Evolutionary conservation across 495 filamentous ascomycete genomes (phyloP).

Genomic region (Annulohypoxylon nitens): DNA sequence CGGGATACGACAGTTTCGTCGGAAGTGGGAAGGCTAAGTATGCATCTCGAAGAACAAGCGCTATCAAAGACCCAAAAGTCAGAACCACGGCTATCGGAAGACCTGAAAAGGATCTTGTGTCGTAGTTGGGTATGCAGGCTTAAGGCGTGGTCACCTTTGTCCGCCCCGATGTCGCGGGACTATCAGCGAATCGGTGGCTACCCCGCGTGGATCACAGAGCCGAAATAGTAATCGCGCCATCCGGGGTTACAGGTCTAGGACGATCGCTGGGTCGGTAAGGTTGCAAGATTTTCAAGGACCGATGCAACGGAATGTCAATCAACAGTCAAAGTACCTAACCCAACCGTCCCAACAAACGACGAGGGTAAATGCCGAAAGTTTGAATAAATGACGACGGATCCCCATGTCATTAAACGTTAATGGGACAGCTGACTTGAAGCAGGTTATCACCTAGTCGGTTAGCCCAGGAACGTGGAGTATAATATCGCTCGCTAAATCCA

Average conservation of each 20-base stretch:
- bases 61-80: conserved; percentile 9
- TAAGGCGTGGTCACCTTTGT: conserved; percentile 22
- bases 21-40: conserved; percentile 25
- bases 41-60: conserved; percentile 20
- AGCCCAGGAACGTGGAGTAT: conserved; percentile 8
- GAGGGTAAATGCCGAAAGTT: conserved; percentile 12
- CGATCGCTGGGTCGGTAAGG: conserved; percentile 19
- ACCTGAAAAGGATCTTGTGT: background rate
- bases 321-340: conserved; percentile 20
- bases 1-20: conserved; percentile 35
- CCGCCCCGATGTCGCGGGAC: conserved; percentile 43
- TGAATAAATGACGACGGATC: conserved; percentile 1
- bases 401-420: conserved; percentile 7
- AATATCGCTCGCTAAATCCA: background rate
- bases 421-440: background rate
- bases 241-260: conserved; percentile 20
- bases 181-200: conserved; percentile 40
- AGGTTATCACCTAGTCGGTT: background rate
- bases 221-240: conserved; percentile 35
- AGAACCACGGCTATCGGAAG: conserved; percentile 20
- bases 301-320: conserved; percentile 29
- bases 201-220: conserved; percentile 37
- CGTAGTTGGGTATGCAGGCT: conserved; percentile 8
- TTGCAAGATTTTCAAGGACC: conserved; percentile 23
- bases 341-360: background rate